Evolutionary conservation across 768 basidiomycete genomes (phyloP).

Genomic region (Dendrothele bispora): DNA sequence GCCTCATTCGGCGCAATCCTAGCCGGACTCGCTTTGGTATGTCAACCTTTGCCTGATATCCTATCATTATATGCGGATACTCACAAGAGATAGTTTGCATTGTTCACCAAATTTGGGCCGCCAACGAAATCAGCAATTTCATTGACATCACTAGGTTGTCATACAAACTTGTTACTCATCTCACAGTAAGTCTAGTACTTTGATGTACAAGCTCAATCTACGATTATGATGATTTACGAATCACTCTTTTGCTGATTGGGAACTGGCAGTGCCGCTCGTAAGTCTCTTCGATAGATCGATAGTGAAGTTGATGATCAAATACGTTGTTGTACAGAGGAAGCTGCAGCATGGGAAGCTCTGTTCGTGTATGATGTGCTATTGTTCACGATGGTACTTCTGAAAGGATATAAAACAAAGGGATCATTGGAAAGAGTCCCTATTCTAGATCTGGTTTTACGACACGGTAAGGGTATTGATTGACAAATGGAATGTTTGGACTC

Average conservation of each 20-base stretch:
- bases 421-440: no score
- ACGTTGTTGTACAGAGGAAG: neutral
- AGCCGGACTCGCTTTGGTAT: conserved; percentile 32
- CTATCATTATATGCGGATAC: neutral
- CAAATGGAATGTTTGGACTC: no score
- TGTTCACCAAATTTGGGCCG: conserved; percentile 34
- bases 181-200: neutral
- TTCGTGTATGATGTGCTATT: conserved; percentile 49
- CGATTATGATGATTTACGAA: neutral
- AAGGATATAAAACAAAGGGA: no score
- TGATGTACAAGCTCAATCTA: no score
- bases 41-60: conserved; percentile 16
- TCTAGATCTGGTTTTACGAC: no score
- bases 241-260: neutral
- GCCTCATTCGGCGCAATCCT: conserved; percentile 30
- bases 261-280: neutral
- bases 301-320: neutral
- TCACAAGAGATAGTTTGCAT: neutral
- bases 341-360: conserved; percentile 36
- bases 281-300: neutral
- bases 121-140: conserved; percentile 31
- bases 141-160: conserved; percentile 29
- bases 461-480: no score
- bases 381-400: conserved; percentile 46
- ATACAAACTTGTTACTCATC: conserved; percentile 24